Conservation (phyloP, 78 protist genomes). For the Guillardia theta region DNA sequence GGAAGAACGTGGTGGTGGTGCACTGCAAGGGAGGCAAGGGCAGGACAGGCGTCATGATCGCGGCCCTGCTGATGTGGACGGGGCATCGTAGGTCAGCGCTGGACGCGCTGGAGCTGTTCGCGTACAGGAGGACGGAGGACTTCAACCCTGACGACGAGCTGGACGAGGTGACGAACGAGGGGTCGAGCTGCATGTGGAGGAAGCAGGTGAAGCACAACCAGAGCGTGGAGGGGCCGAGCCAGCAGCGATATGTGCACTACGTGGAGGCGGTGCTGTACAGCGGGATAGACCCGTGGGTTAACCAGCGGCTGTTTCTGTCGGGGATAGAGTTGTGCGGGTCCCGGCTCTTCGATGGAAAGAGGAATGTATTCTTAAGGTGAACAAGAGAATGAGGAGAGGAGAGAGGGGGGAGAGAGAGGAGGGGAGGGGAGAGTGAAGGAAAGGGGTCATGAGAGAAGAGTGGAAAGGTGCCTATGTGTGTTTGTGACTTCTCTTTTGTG, state of each 20-base stretch:
- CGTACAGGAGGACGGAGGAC: background rate
- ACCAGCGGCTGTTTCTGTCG: no score
- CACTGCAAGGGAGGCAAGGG: slow-evolving; percentile 13
- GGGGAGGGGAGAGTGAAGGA: no score
- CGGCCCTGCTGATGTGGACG: background rate
- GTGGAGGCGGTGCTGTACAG: background rate
- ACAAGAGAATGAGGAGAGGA: no score
- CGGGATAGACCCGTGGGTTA: background rate
- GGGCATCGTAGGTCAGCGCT: background rate
- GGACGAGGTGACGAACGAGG: background rate
- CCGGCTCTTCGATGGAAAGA: no score
- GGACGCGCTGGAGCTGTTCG: slow-evolving; percentile 15
- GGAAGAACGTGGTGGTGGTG: background rate
- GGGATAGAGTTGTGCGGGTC: no score
- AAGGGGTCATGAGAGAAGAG: no score
- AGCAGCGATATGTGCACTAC: slow-evolving; percentile 1
- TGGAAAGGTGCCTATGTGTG: no score
- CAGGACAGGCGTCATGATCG: background rate
- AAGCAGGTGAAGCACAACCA: background rate
- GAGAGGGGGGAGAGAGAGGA: no score
- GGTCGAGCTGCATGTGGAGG: background rate
- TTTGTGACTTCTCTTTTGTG: no score
- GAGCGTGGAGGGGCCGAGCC: background rate
- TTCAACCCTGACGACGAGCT: background rate
- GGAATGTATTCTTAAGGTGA: no score